phyloP scores from a whole-genome alignment of 768 basidiomycete genomes.

The Amanita exitialis region DNA sequence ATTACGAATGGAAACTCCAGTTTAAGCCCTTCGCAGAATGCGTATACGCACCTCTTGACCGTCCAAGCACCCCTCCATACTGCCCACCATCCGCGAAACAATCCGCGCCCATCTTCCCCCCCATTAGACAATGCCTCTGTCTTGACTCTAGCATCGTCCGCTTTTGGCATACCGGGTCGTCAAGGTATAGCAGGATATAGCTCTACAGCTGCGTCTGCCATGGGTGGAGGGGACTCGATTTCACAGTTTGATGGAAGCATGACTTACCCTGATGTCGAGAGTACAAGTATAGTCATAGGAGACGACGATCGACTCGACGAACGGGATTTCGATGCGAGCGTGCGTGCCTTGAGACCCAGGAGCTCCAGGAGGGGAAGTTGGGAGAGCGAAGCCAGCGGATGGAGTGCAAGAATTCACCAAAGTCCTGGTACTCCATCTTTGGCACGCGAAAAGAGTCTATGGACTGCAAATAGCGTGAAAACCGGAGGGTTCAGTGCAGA shows the following conservation, averaged over 20 bases:
- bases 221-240: slow-evolving; percentile 49
- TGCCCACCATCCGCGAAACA: slow-evolving; percentile 89
- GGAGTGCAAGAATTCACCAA: slow-evolving; percentile 65
- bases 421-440: slow-evolving; percentile 36
- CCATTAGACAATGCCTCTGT: slow-evolving; percentile 89
- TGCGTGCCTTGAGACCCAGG: slow-evolving; percentile 80
- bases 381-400: slow-evolving; percentile 84
- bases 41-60: slow-evolving; percentile 20
- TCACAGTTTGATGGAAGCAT: slow-evolving; percentile 66
- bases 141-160: slow-evolving; percentile 88
- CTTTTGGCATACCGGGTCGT: slow-evolving; percentile 65
- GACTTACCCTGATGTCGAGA: slow-evolving; percentile 50
- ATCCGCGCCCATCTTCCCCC: slow-evolving; percentile 86
- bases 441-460: slow-evolving; percentile 44
- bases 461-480: slow-evolving; percentile 51
- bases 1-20: slow-evolving; percentile 16
- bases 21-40: slow-evolving; percentile 17
- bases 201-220: slow-evolving; percentile 39
- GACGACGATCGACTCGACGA: slow-evolving; percentile 58
- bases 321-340: slow-evolving; percentile 77
- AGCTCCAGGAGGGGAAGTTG: slow-evolving; percentile 84
- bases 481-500: slow-evolving; percentile 49
- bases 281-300: slow-evolving; percentile 54
- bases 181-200: slow-evolving; percentile 29
- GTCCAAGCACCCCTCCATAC: slow-evolving; percentile 86